These are phyloP conservation scores for Colletotrichum sp. DNA, from an alignment of 2,329 filamentous ascomycete species.

Conservation along the genomic window DNA sequence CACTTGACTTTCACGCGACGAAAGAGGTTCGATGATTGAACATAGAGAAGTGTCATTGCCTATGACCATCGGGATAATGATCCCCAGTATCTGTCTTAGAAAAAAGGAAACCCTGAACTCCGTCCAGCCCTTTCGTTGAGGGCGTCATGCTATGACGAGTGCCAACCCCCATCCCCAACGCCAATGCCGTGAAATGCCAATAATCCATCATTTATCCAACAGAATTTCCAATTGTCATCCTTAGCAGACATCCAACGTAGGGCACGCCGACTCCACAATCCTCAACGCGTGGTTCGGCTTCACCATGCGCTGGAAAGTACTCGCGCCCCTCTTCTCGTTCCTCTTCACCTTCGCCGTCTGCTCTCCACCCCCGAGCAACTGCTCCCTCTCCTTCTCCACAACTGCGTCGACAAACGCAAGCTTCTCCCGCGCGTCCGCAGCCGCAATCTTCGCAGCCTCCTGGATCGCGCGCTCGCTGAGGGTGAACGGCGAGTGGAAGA, in stretches of 20 bases:
- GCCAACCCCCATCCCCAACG: slow-evolving; percentile 1
- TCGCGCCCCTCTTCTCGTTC: not conserved
- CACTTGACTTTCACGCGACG: not conserved
- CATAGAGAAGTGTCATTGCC: not conserved
- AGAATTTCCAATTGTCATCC: not conserved
- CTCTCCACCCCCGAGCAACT: not conserved
- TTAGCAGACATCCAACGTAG: slow-evolving; percentile 3
- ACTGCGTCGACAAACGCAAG: not conserved
- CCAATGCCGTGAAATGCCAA: slow-evolving; percentile 5
- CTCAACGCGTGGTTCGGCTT: not conserved
- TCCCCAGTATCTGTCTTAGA: not conserved
- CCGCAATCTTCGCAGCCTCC: slow-evolving; percentile 11
- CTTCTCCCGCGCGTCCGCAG: not conserved
- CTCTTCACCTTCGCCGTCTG: not conserved
- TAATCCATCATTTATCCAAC: not conserved
- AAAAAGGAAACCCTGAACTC: not conserved
- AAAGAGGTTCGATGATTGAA: not conserved
- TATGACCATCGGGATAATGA: not conserved
- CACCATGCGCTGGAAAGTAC: not conserved
- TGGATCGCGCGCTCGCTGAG: slow-evolving; percentile 38
- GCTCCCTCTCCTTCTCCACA: not conserved
- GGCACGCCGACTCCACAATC: not conserved
- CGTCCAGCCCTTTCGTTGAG: not conserved
- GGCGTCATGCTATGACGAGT: not conserved
- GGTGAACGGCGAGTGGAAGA: slow-evolving; percentile 59